These are phyloP conservation scores for Aspergillus alliaceus DNA, from an alignment of 2,329 filamentous ascomycete species.

Conservation along the genomic window DNA sequence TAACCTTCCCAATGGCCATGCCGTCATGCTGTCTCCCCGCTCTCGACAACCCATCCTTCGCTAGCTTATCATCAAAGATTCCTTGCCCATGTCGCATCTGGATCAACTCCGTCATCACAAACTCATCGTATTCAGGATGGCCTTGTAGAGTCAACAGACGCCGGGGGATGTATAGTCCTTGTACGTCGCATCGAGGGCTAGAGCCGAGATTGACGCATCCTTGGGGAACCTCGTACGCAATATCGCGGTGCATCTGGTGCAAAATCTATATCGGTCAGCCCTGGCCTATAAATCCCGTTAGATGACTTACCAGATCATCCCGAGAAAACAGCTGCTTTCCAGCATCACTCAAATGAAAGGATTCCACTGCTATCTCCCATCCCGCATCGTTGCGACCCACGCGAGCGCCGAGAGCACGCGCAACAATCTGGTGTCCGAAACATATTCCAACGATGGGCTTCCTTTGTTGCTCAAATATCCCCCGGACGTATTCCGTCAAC, in stretches of 20 bases:
- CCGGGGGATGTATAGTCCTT: constrained; percentile 45
- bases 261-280: constrained; percentile 15
- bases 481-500: constrained; percentile 43
- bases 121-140: constrained; percentile 49
- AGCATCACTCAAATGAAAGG: constrained; percentile 40
- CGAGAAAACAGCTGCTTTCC: constrained; percentile 43
- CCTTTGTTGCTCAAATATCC: constrained; percentile 16
- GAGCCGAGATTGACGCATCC: constrained; percentile 44
- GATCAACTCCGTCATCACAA: constrained; percentile 38
- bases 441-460: constrained; percentile 48
- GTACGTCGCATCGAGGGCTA: constrained; percentile 44
- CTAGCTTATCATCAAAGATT: constrained; percentile 24
- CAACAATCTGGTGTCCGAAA: constrained; percentile 53
- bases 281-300: neutral
- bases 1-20: constrained; percentile 15
- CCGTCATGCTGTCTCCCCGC: constrained; percentile 24
- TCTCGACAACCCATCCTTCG: constrained; percentile 18
- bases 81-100: constrained; percentile 20
- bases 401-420: constrained; percentile 40
- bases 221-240: constrained; percentile 43
- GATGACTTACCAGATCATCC: constrained; percentile 24
- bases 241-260: constrained; percentile 53
- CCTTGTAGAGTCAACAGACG: constrained; percentile 48
- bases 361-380: constrained; percentile 50
- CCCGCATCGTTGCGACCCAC: constrained; percentile 42